Percentiles rank a stretch among this genome's conserved stretches.
These are phyloP conservation scores for Earliella scabrosa DNA, from an alignment of 1,284 basidiomycete species.

Conservation along the genomic window DNA sequence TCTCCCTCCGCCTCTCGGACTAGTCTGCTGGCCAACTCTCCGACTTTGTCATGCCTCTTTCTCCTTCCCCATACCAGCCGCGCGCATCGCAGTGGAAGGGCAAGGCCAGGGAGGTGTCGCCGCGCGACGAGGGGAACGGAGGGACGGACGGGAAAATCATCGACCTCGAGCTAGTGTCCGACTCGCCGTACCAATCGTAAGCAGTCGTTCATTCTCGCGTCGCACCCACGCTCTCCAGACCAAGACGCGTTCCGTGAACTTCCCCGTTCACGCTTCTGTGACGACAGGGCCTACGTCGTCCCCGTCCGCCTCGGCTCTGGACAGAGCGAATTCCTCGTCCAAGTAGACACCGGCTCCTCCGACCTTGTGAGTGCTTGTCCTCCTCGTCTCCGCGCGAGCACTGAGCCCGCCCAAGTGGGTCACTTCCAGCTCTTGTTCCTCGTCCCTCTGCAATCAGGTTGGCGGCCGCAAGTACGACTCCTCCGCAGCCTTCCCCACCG, in stretches of 20 bases:
- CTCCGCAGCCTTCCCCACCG: slow-evolving; percentile 45
- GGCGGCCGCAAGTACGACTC: slow-evolving; percentile 57
- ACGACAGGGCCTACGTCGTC: slow-evolving; percentile 61
- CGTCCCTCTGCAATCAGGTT: slow-evolving; percentile 48
- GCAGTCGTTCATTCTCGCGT: slow-evolving; percentile 30
- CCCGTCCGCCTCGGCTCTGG: slow-evolving; percentile 53
- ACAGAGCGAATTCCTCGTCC: slow-evolving; percentile 57
- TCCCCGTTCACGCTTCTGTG: slow-evolving; percentile 8
- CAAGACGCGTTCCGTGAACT: not conserved
- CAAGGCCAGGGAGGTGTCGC: slow-evolving; percentile 10
- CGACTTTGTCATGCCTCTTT: slow-evolving; percentile 5
- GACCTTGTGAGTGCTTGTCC: slow-evolving; percentile 59
- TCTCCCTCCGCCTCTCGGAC: not conserved
- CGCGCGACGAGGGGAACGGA: slow-evolving; percentile 41
- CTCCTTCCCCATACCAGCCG: slow-evolving; percentile 1
- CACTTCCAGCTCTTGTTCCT: slow-evolving; percentile 57
- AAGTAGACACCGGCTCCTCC: slow-evolving; percentile 78
- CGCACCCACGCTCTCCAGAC: not conserved
- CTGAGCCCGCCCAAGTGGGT: slow-evolving; percentile 43
- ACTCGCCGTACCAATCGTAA: slow-evolving; percentile 56
- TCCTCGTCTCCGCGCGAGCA: not conserved
- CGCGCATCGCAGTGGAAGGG: slow-evolving; percentile 24
- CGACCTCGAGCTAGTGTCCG: slow-evolving; percentile 53
- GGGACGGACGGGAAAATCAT: slow-evolving; percentile 53
- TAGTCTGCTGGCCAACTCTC: not conserved